Base-by-base conservation (phyloP, 805 yeast genomes). In the Candida michaelii region DNA sequence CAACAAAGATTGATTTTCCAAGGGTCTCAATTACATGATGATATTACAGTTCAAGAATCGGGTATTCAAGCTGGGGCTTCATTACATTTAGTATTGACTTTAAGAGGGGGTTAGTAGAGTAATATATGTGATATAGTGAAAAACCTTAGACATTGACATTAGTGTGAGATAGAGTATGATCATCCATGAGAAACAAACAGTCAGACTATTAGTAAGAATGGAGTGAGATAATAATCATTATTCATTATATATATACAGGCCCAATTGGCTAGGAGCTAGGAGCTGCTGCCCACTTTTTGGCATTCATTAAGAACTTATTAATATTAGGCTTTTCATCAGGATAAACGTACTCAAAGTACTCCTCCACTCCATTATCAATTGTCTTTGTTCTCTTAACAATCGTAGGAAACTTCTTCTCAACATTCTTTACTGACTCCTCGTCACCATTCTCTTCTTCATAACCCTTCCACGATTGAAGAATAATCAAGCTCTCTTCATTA, bases 21-120 rank as follows among this genome's bases (percentile, higher is more conserved):
- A 43, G 99, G 99, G 15, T 86, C 88, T 52, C 97, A 91, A 69
- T 77, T 91, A 84, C 84, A 85, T 52, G 98, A 91, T 59, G 86
- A 84, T 16, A 73, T 79, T 54, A 79, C 93, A 1, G 80, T 89
- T 5, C 79, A 73, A 36, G 79, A 75, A 41, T 83, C 86, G 47
- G 86, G 87, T n/a, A 76, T 91, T 30, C 80, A 73, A 42, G 85
- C 95, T 1, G 98, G 97, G 10, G 78, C 91, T 32, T 88, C 89
- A 40, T 71, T 91, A 53, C 97, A 91, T 66, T 74, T 91, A 56
- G 98, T 93, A 13, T 70, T 91, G 54, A 91, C 98, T 1, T 77
- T 91, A 40, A 82, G 98, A 64, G 99, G 99, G 2, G 98, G 98
- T 18, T 27, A 24, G 11, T 25, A 11, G 7, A 25, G 29, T 25